A percentile compares a stretch with the other conserved stretches of the same genome.
phyloP scores from a whole-genome alignment of 2,329 filamentous ascomycete genomes.

The Graphilbum fragrans region DNA sequence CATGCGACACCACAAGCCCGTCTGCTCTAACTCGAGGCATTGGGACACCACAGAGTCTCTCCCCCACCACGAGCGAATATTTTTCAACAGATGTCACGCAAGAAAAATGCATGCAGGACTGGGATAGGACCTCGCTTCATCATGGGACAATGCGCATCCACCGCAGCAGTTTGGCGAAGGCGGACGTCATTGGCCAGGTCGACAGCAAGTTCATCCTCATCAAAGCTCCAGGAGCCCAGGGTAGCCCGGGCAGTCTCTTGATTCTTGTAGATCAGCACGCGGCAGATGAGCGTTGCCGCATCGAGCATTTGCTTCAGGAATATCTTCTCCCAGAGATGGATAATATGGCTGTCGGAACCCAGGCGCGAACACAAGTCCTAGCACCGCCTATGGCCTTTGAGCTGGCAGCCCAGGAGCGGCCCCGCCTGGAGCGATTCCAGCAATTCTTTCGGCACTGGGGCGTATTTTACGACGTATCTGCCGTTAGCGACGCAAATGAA shows the following conservation, averaged over 20 bases:
- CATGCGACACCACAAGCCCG: too few relatives aligned
- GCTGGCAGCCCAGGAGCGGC: slow-evolving; percentile 46
- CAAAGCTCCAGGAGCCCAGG: slow-evolving; percentile 28
- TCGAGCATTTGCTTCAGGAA: slow-evolving; percentile 56
- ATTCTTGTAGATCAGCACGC: slow-evolving; percentile 88
- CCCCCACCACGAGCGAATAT: too few relatives aligned
- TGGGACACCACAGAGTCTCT: too few relatives aligned
- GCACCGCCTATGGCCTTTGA: slow-evolving; percentile 51
- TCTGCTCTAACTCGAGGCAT: too few relatives aligned
- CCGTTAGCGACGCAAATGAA: neutral
- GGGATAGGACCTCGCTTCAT: neutral
- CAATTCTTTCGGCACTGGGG: slow-evolving; percentile 62
- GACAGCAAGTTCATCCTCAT: slow-evolving; percentile 81
- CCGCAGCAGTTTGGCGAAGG: slow-evolving; percentile 44
- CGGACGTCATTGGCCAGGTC: slow-evolving; percentile 66
- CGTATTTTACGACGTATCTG: slow-evolving; percentile 42
- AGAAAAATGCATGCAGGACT: neutral
- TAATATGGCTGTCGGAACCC: slow-evolving; percentile 11
- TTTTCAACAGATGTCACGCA: too few relatives aligned
- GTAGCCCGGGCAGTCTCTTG: slow-evolving; percentile 28
- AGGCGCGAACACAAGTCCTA: slow-evolving; percentile 21
- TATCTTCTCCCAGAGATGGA: slow-evolving; percentile 28
- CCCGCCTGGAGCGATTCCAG: slow-evolving; percentile 41
- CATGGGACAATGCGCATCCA: slow-evolving; percentile 34
- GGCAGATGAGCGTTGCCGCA: slow-evolving; percentile 74